Percentiles rank a stretch among this genome's conserved stretches.
Evolutionary conservation across 768 basidiomycete genomes (phyloP).

Genomic region (Auricularia sp.): DNA sequence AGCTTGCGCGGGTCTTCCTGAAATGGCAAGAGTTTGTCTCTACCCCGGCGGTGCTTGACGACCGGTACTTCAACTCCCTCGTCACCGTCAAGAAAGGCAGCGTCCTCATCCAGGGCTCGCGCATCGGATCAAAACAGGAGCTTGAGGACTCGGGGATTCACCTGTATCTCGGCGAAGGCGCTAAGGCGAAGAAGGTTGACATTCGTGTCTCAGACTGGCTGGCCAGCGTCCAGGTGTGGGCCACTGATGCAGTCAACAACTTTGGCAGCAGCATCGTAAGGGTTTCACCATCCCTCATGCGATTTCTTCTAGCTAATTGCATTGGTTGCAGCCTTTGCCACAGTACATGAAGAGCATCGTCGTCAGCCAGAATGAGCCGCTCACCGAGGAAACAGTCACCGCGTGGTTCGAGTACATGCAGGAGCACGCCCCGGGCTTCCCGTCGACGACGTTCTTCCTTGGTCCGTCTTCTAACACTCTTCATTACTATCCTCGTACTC

Average conservation of each 20-base stretch:
- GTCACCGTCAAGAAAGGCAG: neutral
- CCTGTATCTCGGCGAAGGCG: neutral
- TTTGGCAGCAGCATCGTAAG: conserved; percentile 1
- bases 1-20: conserved; percentile 1
- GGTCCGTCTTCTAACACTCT: neutral
- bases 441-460: neutral
- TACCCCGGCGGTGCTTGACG: neutral
- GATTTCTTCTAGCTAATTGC: neutral
- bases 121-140: neutral
- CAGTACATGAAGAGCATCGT: conserved; percentile 2
- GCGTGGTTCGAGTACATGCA: conserved; percentile 4
- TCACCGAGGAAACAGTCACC: neutral
- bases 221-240: neutral
- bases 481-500: neutral
- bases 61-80: neutral
- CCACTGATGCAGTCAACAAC: neutral
- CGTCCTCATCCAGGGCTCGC: neutral
- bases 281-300: neutral
- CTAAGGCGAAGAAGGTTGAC: neutral
- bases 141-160: neutral
- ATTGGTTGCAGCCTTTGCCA: neutral
- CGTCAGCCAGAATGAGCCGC: neutral
- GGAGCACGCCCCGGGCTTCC: neutral
- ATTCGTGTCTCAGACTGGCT: neutral
- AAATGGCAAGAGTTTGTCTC: conserved; percentile 1